Conservation (phyloP, 768 basidiomycete species). For the Suillus subluteus region DNA sequence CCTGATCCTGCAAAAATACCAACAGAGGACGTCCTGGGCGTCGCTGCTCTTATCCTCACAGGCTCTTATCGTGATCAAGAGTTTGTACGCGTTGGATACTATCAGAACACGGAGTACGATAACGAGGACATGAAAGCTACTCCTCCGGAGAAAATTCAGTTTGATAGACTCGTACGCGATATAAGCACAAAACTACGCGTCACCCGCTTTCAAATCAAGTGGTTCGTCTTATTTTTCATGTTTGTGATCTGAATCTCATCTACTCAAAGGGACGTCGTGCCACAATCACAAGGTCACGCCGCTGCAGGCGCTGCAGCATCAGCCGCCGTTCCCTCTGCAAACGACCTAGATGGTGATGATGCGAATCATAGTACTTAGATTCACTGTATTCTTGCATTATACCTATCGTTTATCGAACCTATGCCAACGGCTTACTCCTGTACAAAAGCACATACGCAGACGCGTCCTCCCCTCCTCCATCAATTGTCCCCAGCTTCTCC, state of each 20-base stretch:
- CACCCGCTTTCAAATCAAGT: constrained; percentile 89
- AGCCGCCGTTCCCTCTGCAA: constrained; percentile 74
- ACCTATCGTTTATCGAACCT: constrained; percentile 12
- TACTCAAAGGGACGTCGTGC: constrained; percentile 61
- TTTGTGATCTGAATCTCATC: constrained; percentile 7
- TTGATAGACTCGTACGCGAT: constrained; percentile 83
- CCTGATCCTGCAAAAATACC: constrained; percentile 88
- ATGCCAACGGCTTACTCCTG: constrained; percentile 57
- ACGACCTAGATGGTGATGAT: constrained; percentile 57
- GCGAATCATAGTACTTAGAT: constrained; percentile 14
- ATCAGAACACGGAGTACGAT: constrained; percentile 99
- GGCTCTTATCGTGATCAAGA: constrained; percentile 97
- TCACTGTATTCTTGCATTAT: constrained; percentile 1
- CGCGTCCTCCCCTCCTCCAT: constrained; percentile 93
- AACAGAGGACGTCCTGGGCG: constrained; percentile 88
- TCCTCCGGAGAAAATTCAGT: constrained; percentile 68
- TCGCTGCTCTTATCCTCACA: constrained; percentile 95
- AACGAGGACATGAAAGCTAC: constrained; percentile 87
- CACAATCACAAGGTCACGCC: constrained; percentile 47
- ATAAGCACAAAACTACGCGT: constrained; percentile 92
- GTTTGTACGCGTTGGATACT: constrained; percentile 99
- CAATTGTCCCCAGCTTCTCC: constrained; percentile 83
- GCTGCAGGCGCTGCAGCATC: constrained; percentile 68
- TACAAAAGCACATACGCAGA: constrained; percentile 90
- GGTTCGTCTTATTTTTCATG: constrained; percentile 47